These are phyloP conservation scores for Lipomyces sp. DNA, from an alignment of 805 yeast species.

Conservation along the genomic window DNA sequence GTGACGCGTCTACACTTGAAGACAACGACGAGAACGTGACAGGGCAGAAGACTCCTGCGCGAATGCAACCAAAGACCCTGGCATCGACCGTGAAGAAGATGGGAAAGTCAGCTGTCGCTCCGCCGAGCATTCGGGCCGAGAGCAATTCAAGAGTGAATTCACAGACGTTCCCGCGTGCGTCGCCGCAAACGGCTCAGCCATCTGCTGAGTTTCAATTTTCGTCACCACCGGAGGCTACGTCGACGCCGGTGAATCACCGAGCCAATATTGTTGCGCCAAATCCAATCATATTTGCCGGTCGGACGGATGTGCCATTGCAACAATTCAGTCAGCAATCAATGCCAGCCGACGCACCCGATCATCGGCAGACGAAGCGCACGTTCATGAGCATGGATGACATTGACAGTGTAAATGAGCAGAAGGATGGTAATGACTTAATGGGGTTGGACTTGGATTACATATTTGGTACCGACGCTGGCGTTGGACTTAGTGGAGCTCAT, in stretches of 20 bases:
- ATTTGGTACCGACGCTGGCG: not conserved
- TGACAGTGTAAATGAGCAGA: constrained; percentile 1
- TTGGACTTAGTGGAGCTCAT: not conserved
- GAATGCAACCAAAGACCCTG: not conserved
- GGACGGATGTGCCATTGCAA: not conserved
- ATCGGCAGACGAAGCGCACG: not conserved
- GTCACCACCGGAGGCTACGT: constrained; percentile 15
- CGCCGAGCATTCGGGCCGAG: not conserved
- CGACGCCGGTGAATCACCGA: constrained; percentile 7
- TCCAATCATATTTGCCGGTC: not conserved
- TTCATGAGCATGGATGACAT: not conserved
- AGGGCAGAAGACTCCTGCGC: constrained; percentile 18
- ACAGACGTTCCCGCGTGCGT: not conserved
- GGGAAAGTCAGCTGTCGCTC: not conserved
- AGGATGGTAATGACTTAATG: not conserved
- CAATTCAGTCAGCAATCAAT: not conserved
- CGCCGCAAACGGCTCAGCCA: constrained; percentile 8
- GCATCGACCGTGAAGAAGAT: not conserved
- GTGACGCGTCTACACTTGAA: not conserved
- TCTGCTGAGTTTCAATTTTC: constrained; percentile 10
- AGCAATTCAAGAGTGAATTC: not conserved
- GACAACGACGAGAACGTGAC: constrained; percentile 13
- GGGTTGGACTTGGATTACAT: not conserved
- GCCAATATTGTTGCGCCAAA: not conserved
- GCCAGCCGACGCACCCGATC: not conserved